phyloP scores from a whole-genome alignment of 306 rosid genomes.

The Trifolium pratense region DNA sequence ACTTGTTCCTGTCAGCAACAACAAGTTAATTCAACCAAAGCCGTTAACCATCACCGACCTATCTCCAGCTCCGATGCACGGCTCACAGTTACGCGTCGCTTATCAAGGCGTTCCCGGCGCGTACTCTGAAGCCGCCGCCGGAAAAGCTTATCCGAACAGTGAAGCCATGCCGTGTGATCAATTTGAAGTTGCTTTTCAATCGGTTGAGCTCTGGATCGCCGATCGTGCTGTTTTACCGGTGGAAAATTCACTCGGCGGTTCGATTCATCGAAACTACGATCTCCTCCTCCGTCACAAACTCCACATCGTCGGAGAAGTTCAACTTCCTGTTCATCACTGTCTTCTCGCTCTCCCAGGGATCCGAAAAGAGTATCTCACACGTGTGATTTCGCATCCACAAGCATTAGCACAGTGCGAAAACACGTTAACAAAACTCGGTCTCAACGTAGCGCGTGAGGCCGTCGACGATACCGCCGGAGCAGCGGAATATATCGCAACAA shows the following conservation, averaged over 20 bases:
- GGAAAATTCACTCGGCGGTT: slow-evolving; percentile 95
- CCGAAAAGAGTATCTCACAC: slow-evolving; percentile 70
- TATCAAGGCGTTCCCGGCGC: slow-evolving; percentile 99
- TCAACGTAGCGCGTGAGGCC: slow-evolving; percentile 87
- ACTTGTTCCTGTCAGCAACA: slow-evolving; percentile 61
- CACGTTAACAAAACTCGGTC: slow-evolving; percentile 80
- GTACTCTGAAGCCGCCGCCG: slow-evolving; percentile 96
- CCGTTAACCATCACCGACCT: slow-evolving; percentile 82
- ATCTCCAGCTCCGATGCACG: slow-evolving; percentile 95
- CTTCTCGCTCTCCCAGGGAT: slow-evolving; percentile 87
- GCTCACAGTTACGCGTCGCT: slow-evolving; percentile 87
- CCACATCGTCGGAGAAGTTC: slow-evolving; percentile 97
- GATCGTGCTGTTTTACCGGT: slow-evolving; percentile 91
- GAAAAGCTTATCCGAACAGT: slow-evolving; percentile 88
- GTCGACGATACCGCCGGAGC: slow-evolving; percentile 98
- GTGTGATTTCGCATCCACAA: slow-evolving; percentile 95
- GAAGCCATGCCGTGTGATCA: slow-evolving; percentile 97
- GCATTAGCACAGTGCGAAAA: slow-evolving; percentile 91
- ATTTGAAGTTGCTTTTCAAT: slow-evolving; percentile 94
- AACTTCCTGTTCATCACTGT: slow-evolving; percentile 92
- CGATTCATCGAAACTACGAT: slow-evolving; percentile 92
- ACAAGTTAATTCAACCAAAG: slow-evolving; percentile 49
- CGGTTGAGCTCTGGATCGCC: slow-evolving; percentile 97
- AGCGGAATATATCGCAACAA: slow-evolving; percentile 73
- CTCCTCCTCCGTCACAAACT: slow-evolving; percentile 96